A percentile compares a stretch with the other conserved stretches of the same genome.
phyloP scores from a whole-genome alignment of 306 rosid species.

The Lathyrus oleraceus region DNA sequence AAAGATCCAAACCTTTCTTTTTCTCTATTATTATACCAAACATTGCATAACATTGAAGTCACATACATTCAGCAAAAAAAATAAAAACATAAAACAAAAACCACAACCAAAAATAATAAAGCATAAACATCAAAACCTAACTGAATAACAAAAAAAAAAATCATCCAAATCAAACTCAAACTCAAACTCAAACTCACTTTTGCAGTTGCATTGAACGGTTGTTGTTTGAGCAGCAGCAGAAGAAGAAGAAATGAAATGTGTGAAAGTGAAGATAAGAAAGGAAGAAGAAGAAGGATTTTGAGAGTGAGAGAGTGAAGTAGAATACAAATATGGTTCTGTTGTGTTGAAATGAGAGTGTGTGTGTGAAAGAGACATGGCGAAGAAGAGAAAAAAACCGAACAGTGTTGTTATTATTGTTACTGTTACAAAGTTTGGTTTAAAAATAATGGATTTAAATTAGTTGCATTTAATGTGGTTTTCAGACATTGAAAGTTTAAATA shows the following conservation, averaged over 20 bases:
- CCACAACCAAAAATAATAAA: constrained; percentile 13
- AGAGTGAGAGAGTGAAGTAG: not conserved
- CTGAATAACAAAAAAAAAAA: not conserved
- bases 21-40: constrained; percentile 24
- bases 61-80: constrained; percentile 41
- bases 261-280: constrained; percentile 18
- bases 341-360: not conserved
- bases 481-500: not conserved
- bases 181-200: constrained; percentile 2
- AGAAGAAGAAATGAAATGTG: constrained; percentile 30
- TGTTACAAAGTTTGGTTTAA: not conserved
- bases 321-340: constrained; percentile 20
- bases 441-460: no score
- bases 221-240: not conserved
- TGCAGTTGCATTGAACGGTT: not conserved
- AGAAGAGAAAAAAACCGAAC: not conserved
- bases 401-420: not conserved
- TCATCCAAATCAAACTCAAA: constrained; percentile 14
- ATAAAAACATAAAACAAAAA: constrained; percentile 26
- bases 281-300: not conserved
- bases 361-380: constrained; percentile 17
- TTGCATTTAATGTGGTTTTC: constrained; percentile 14
- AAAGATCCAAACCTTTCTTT: constrained; percentile 42
- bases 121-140: constrained; percentile 18
- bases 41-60: constrained; percentile 42